These are phyloP conservation scores for Xylaria sp. DNA, from an alignment of 2,329 filamentous ascomycete genomes.

Conservation along the genomic window DNA sequence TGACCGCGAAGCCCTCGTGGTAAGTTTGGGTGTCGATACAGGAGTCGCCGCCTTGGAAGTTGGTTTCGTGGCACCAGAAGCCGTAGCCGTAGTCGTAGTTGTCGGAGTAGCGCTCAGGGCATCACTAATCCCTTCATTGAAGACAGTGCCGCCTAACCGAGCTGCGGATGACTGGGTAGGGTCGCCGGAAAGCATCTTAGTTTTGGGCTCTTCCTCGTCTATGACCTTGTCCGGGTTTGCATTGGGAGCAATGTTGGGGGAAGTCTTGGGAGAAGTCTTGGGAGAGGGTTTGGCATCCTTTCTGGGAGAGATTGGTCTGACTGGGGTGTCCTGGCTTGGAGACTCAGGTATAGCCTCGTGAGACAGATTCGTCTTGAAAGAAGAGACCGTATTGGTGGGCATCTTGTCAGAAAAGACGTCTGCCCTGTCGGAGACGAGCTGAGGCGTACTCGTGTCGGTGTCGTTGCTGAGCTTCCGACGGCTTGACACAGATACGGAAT, in stretches of 20 bases:
- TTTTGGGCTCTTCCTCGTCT: conserved; percentile 53
- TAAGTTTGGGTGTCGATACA: conserved; percentile 48
- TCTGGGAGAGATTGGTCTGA: conserved; percentile 41
- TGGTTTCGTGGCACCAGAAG: conserved; percentile 40
- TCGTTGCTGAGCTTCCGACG: conserved; percentile 54
- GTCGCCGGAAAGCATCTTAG: conserved; percentile 49
- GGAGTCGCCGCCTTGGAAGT: conserved; percentile 41
- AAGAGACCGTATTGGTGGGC: conserved; percentile 41
- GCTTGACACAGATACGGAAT: conserved; percentile 54
- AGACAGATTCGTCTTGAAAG: conserved; percentile 51
- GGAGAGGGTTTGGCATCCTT: conserved; percentile 38
- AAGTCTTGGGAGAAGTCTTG: conserved; percentile 44
- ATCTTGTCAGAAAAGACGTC: conserved; percentile 50
- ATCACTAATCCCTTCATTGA: conserved; percentile 35
- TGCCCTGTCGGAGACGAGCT: conserved; percentile 54
- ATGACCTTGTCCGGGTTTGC: conserved; percentile 55
- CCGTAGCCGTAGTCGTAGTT: conserved; percentile 50
- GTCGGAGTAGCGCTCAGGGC: conserved; percentile 41
- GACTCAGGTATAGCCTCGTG: conserved; percentile 58
- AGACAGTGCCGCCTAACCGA: conserved; percentile 38
- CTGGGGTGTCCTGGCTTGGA: conserved; percentile 47
- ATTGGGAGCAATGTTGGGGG: conserved; percentile 41
- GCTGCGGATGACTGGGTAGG: conserved; percentile 47
- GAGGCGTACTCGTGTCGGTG: conserved; percentile 54
- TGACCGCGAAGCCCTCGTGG: conserved; percentile 53